Evolutionary conservation across 768 basidiomycete species (phyloP).

Genomic region (Amanita jacksonii): DNA sequence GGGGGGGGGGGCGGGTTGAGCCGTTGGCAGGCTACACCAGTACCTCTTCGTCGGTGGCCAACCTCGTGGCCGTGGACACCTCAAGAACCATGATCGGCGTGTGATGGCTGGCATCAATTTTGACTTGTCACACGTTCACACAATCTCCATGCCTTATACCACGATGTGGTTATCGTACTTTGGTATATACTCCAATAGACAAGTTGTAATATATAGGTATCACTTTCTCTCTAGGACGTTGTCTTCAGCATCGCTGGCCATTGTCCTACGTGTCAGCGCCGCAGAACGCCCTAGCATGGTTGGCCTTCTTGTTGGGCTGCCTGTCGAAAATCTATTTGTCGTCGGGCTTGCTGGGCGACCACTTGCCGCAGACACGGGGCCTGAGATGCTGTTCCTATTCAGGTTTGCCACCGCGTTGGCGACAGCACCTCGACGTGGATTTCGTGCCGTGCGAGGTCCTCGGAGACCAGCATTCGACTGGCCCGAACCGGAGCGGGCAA

Average conservation of each 20-base stretch:
- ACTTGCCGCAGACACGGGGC: constrained; percentile 24
- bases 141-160: too few relatives aligned
- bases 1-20: too few relatives aligned
- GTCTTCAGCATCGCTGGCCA: constrained; percentile 81
- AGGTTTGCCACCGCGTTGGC: constrained; percentile 48
- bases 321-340: constrained; percentile 36
- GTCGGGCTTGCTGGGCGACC: constrained; percentile 25
- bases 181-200: neutral
- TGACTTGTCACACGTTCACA: too few relatives aligned
- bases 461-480: constrained; percentile 30
- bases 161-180: too few relatives aligned
- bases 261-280: constrained; percentile 61
- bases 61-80: too few relatives aligned
- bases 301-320: constrained; percentile 26
- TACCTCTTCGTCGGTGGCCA: too few relatives aligned
- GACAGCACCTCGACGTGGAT: constrained; percentile 35
- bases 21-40: too few relatives aligned
- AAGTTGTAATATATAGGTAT: neutral
- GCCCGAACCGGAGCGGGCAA: constrained; percentile 39
- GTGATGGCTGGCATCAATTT: too few relatives aligned
- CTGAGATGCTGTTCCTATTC: constrained; percentile 37
- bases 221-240: constrained; percentile 41
- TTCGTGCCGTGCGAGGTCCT: constrained; percentile 39
- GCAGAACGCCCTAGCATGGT: constrained; percentile 40
- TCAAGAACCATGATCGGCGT: too few relatives aligned